Evolutionary conservation across 495 filamentous ascomycete species (phyloP).

Genomic region (Penicillium daleae): DNA sequence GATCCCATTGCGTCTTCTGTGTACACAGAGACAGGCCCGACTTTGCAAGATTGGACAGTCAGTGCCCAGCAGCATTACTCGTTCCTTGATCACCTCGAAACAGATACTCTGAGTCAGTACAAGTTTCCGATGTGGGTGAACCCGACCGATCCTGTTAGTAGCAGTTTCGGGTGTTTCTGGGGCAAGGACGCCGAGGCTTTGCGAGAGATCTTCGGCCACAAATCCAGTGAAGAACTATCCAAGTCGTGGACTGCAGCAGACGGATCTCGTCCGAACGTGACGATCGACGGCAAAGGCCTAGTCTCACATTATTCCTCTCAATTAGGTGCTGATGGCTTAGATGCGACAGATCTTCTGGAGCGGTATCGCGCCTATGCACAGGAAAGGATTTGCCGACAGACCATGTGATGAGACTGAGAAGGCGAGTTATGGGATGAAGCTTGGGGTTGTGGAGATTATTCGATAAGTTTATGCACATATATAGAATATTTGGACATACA

Average conservation of each 20-base stretch:
- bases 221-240: conserved; percentile 3
- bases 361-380: conserved; percentile 56
- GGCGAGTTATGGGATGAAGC: too few relatives aligned
- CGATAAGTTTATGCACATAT: neutral
- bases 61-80: conserved; percentile 60
- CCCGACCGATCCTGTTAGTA: conserved; percentile 45
- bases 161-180: conserved; percentile 54
- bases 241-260: conserved; percentile 9
- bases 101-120: conserved; percentile 46
- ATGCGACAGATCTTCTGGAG: conserved; percentile 54
- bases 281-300: conserved; percentile 57
- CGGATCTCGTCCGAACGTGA: conserved; percentile 31
- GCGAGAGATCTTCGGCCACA: conserved; percentile 18
- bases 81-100: conserved; percentile 55
- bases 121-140: conserved; percentile 57
- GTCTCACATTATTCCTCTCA: conserved; percentile 54
- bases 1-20: conserved; percentile 38
- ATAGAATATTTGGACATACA: neutral
- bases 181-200: conserved; percentile 41
- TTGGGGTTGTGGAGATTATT: neutral
- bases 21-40: conserved; percentile 38
- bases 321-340: conserved; percentile 41
- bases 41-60: conserved; percentile 51
- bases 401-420: conserved; percentile 8
- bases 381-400: conserved; percentile 46